Evolutionary conservation across 2,329 filamentous ascomycete genomes (phyloP), one percentile per base, ranked within the genome.

Genomic region (Pseudopithomyces maydicus): DNA sequence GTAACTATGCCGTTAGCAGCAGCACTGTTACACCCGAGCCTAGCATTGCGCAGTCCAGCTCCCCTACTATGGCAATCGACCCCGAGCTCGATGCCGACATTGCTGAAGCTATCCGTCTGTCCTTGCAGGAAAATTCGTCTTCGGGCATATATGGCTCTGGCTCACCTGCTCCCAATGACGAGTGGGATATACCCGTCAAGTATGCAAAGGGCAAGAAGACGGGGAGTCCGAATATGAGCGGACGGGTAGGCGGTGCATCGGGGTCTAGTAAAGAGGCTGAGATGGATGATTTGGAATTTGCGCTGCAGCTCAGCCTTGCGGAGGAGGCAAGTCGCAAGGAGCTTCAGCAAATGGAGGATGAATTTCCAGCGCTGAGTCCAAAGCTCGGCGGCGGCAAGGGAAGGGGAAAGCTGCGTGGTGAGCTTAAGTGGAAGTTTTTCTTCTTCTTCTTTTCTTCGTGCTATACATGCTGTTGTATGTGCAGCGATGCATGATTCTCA

Each of bases 91-190:
- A 86, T 54, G 80, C 82, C 3, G 85, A 88, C 35, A 79, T 88
- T 19, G 85, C 85, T 3, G 85, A 88, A 74, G 86, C 86, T 0
- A 87, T 88, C 52, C 83, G 85, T 14, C 77, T 85, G 26, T 81
- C 79, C 43, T 67, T 82, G 11, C 73, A 71, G 46, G 68, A 70
- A 5, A 63, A 44, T 38, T 49, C 64, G n/a, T 54, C 53, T 10
- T 58, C 63, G 19, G 59, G 39, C 39, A 45, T 55, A 23, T 63
- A 66, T 57, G 56, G 43, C 33, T 59, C 49, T n/a, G 57, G 49
- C 1, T 41, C 52, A 3, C 52, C 57, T 1, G 61, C 58, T 2
- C 58, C 59, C 6, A 23, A 47, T 19, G 23, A 44, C 22, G 54
- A 56, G 11, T 80, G 74, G 54, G 78, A 80, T n/a, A 77, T 82